Evolutionary conservation across 441 rosid species (phyloP), one percentile per base, ranked within the genome.

Genomic region (Adansonia rubrostipa): DNA sequence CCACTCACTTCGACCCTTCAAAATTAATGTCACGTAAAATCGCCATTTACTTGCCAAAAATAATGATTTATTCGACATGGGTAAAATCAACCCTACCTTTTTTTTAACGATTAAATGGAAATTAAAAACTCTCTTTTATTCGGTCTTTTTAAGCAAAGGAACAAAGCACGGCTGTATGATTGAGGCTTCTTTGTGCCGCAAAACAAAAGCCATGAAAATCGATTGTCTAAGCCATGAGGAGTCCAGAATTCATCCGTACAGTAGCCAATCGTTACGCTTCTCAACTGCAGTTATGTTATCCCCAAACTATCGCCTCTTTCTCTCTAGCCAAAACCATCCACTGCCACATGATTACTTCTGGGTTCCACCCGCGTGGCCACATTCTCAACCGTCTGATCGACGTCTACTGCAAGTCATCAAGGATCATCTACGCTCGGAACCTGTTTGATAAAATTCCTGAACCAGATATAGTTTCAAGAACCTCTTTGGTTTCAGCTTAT

Each of bases 381-480:
- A 36, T 63, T 63, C 68, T 36, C 47, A 63, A 63, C 47, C 68
- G 68, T 36, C 68, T 63, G 10, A 63, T 63, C 1, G 47, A 63
- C 9, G 68, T 63, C 4, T 63, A 63, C 19, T 0, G 68, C 10
- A 63, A 63, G 36, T 63, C 68, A 63, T 63, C 68, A 6, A 14
- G 44, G 68, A 15, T 36, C 19, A 33, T 36, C 68, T 63, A 63
- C 17, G 68, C 68, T 63, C 68, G 47, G 19, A 17, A 63, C 20
- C 47, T 63, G 68, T 63, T 63, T n/a, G 68, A 63, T 63, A 15
- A 63, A 63, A 63, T 63, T 63, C 68, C 11, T 14, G 68, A 63
- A 33, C 68, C 68, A 6, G 68, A 63, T 63, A 63, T 63, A 33
- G 45, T 40, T 63, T 63, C 68, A 13, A 63, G 68, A 63, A 63